Evolutionary conservation across 1,284 basidiomycete species (phyloP).

Genomic region (Puccinia hordei): DNA sequence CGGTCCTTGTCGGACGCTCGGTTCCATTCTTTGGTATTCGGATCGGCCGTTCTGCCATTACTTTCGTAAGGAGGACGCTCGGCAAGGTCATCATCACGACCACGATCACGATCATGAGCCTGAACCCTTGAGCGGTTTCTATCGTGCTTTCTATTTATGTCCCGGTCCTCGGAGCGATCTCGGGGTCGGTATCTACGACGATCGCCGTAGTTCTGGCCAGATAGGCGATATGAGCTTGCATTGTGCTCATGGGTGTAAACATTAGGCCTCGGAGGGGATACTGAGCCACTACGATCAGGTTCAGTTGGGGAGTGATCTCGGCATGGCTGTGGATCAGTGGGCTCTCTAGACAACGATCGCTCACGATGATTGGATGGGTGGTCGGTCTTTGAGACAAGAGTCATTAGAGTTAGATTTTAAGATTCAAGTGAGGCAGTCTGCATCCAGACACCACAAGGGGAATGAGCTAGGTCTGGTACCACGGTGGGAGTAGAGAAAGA

Average conservation of each 20-base stretch:
- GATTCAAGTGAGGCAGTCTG: neutral
- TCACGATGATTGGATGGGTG: slow-evolving; percentile 27
- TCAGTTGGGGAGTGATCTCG: slow-evolving; percentile 11
- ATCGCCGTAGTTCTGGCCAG: slow-evolving; percentile 8
- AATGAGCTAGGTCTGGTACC: neutral
- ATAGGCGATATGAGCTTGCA: slow-evolving; percentile 10
- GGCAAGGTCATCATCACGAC: slow-evolving; percentile 13
- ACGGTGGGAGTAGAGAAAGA: neutral
- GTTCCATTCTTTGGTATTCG: slow-evolving; percentile 6
- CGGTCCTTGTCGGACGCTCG: slow-evolving; percentile 23
- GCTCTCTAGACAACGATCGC: slow-evolving; percentile 39
- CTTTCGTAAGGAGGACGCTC: slow-evolving; percentile 25
- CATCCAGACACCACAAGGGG: neutral
- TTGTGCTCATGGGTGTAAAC: neutral
- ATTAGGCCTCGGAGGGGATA: slow-evolving; percentile 18
- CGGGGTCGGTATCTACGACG: slow-evolving; percentile 10
- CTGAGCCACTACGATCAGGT: slow-evolving; percentile 20
- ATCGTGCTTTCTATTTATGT: slow-evolving; percentile 22
- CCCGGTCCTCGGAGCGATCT: slow-evolving; percentile 21
- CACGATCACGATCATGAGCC: slow-evolving; percentile 17
- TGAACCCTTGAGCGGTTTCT: slow-evolving; percentile 6
- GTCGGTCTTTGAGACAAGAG: neutral
- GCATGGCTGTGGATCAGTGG: neutral
- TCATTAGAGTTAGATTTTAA: slow-evolving; percentile 12
- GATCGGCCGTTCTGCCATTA: slow-evolving; percentile 37